Percentiles rank a stretch among this genome's conserved stretches.
Conservation (phyloP, 176 grass and related monocot species). For the Eragrostis nindensis region DNA sequence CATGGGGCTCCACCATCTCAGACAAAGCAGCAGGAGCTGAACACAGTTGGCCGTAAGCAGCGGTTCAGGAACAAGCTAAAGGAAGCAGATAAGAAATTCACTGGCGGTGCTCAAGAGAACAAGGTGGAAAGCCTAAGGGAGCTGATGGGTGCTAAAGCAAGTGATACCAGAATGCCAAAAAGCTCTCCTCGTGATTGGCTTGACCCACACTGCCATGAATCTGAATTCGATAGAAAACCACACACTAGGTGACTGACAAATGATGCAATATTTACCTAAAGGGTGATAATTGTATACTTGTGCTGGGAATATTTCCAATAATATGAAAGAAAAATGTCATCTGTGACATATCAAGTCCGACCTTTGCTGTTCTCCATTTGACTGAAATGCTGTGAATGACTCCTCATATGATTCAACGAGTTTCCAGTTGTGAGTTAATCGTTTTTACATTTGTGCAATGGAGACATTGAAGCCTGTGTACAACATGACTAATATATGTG, state of each 20-base stretch:
- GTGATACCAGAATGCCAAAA: slow-evolving; percentile 35
- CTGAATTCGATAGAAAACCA: slow-evolving; percentile 67
- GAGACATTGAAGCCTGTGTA: not conserved
- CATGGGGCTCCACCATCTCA: slow-evolving; percentile 65
- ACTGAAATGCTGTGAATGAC: not conserved
- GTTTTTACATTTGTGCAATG: not conserved
- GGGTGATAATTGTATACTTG: slow-evolving; percentile 27
- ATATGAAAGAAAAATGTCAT: slow-evolving; percentile 21
- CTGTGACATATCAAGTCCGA: slow-evolving; percentile 2
- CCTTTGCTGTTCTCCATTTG: not conserved
- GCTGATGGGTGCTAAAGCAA: slow-evolving; percentile 59
- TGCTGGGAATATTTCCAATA: not conserved
- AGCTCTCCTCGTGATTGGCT: slow-evolving; percentile 71
- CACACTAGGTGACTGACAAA: slow-evolving; percentile 28
- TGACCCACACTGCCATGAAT: slow-evolving; percentile 91
- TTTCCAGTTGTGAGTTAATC: not conserved
- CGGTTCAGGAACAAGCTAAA: slow-evolving; percentile 79
- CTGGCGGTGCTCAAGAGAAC: slow-evolving; percentile 59
- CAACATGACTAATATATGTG: not conserved
- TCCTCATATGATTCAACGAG: not conserved
- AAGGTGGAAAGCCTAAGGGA: slow-evolving; percentile 70
- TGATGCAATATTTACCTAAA: not conserved
- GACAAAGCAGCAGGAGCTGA: slow-evolving; percentile 59
- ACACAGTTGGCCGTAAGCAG: slow-evolving; percentile 63
- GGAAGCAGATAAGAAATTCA: slow-evolving; percentile 79